Conservation (phyloP, 2,329 filamentous ascomycete species). For the Drechslerella stenobrocha region DNA sequence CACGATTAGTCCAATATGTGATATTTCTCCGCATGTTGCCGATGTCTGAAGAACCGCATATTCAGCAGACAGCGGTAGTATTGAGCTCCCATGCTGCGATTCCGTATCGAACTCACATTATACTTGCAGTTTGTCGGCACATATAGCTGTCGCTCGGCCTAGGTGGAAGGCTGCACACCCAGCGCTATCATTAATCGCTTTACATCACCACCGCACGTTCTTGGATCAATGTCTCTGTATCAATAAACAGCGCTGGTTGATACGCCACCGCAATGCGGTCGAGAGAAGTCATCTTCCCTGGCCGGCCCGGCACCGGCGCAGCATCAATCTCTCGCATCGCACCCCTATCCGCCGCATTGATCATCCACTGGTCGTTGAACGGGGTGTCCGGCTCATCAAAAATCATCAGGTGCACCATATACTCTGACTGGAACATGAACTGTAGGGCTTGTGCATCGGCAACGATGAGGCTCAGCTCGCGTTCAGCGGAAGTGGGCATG, state of each 20-base stretch:
- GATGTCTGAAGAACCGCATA: too few species aligned
- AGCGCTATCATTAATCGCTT: too few species aligned
- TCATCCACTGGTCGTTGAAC: conserved; percentile 29
- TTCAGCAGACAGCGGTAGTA: too few species aligned
- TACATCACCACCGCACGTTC: conserved; percentile 20
- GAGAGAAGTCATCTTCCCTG: neutral
- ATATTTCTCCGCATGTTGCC: too few species aligned
- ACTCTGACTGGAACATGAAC: conserved; percentile 47
- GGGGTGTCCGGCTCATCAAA: conserved; percentile 19
- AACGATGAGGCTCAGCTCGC: conserved; percentile 31
- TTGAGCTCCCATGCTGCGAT: too few species aligned
- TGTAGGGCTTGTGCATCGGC: conserved; percentile 39
- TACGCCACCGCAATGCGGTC: conserved; percentile 28
- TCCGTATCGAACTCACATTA: too few species aligned
- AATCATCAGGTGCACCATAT: conserved; percentile 15
- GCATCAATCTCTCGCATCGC: conserved; percentile 1
- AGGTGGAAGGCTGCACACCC: too few species aligned
- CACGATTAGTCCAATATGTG: too few species aligned
- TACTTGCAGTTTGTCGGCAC: too few species aligned
- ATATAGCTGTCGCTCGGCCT: too few species aligned
- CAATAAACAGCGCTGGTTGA: conserved; percentile 32
- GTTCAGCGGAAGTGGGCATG: conserved; percentile 22
- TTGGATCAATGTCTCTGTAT: conserved; percentile 12
- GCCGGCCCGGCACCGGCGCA: conserved; percentile 12
- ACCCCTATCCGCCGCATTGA: conserved; percentile 17